These are phyloP conservation scores for Pichia kudriavzevii DNA, from an alignment of 1,139 yeast genomes.

Conservation along the genomic window DNA sequence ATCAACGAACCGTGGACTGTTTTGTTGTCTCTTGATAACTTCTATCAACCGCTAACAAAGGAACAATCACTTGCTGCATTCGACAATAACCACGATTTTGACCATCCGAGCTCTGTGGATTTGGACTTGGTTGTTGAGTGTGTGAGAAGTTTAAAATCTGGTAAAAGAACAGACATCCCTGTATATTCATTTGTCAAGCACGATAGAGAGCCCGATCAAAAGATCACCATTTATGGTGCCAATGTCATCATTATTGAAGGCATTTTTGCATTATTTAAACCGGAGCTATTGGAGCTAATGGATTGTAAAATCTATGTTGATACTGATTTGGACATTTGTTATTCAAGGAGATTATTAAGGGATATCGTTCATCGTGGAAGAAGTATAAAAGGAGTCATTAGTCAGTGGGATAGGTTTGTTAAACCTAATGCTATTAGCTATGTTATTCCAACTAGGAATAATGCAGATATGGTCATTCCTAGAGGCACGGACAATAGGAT, in stretches of 20 bases:
- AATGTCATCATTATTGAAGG: conserved; percentile 91
- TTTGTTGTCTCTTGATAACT: conserved; percentile 83
- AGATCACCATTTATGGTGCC: conserved; percentile 83
- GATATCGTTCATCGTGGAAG: conserved; percentile 84
- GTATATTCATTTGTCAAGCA: conserved; percentile 78
- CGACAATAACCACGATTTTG: conserved; percentile 68
- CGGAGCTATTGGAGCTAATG: conserved; percentile 63
- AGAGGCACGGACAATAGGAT: conserved; percentile 76
- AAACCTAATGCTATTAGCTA: conserved; percentile 82
- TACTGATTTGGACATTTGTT: conserved; percentile 86
- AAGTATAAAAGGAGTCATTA: conserved; percentile 70
- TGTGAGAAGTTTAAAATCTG: conserved; percentile 53
- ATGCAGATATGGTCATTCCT: conserved; percentile 84
- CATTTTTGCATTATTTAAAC: conserved; percentile 72
- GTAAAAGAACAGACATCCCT: conserved; percentile 62
- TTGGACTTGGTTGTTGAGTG: conserved; percentile 61
- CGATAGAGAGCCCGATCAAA: conserved; percentile 53
- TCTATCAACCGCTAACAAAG: conserved; percentile 63
- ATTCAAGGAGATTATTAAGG: conserved; percentile 78
- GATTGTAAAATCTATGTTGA: conserved; percentile 87
- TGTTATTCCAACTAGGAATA: conserved; percentile 69
- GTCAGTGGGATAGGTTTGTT: conserved; percentile 86
- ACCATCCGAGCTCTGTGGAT: conserved; percentile 76
- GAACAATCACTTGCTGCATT: conserved; percentile 64
- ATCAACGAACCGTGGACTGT: conserved; percentile 95